phyloP scores from a whole-genome alignment of 164 flowering plant species.

The Buxus sempervirens region DNA sequence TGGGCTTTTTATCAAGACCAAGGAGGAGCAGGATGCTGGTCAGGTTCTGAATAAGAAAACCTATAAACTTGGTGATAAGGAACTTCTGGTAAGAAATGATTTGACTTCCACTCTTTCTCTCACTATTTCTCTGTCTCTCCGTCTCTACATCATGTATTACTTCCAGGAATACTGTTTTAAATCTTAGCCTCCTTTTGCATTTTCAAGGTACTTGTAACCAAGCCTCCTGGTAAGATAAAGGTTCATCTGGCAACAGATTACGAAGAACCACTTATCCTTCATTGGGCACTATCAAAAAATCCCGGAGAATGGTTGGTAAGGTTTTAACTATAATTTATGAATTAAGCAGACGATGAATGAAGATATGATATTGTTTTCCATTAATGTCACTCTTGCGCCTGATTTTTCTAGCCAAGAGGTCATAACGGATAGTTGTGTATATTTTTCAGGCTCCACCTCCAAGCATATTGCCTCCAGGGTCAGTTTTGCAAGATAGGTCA shows the following conservation, averaged over 20 bases:
- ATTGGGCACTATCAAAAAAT: slow-evolving; percentile 80
- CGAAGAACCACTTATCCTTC: slow-evolving; percentile 66
- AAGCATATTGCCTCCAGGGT: slow-evolving; percentile 57
- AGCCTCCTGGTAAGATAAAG: slow-evolving; percentile 53
- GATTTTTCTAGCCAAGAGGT: background rate
- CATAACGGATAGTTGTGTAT: slow-evolving; percentile 3
- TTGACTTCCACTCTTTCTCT: no score
- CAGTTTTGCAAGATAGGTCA: slow-evolving; percentile 49
- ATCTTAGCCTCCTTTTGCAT: background rate
- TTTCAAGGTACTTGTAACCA: slow-evolving; percentile 71
- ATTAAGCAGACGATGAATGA: background rate
- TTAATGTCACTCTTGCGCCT: slow-evolving; percentile 4
- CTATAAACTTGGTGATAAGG: slow-evolving; percentile 56
- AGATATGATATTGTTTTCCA: background rate
- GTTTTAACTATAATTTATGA: no score
- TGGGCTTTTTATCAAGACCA: slow-evolving; percentile 55
- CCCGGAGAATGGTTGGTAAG: slow-evolving; percentile 90
- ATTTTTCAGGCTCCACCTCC: slow-evolving; percentile 76
- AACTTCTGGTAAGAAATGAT: slow-evolving; percentile 65
- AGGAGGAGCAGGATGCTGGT: slow-evolving; percentile 54
- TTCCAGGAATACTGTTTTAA: slow-evolving; percentile 5
- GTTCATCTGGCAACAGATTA: slow-evolving; percentile 72
- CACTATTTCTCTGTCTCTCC: no score
- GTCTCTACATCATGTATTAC: background rate
- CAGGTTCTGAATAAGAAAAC: slow-evolving; percentile 43